Conservation (phyloP, 2,329 filamentous ascomycete genomes). For the Sphaerulina vaccinii region DNA sequence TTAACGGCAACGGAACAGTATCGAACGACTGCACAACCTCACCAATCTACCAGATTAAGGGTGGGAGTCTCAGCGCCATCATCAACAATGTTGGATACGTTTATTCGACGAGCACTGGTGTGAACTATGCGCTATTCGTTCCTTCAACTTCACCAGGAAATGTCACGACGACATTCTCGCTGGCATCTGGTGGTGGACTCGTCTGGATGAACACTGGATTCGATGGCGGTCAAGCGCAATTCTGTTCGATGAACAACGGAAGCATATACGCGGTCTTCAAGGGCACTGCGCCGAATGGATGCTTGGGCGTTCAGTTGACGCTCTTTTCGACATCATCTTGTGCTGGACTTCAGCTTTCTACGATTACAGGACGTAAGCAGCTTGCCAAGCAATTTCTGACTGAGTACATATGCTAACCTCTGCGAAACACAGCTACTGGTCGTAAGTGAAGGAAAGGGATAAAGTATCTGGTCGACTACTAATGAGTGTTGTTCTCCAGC, state of each 20-base stretch:
- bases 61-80: conserved; percentile 32
- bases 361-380: conserved; percentile 23
- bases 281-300: conserved; percentile 28
- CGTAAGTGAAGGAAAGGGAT: conserved; percentile 1
- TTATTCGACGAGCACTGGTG: conserved; percentile 31
- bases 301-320: conserved; percentile 30
- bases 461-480: not conserved
- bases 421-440: not conserved
- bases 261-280: conserved; percentile 34
- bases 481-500: not conserved
- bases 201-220: conserved; percentile 32
- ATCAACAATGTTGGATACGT: conserved; percentile 29
- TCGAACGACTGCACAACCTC: conserved; percentile 34
- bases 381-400: not conserved
- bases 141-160: conserved; percentile 29
- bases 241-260: conserved; percentile 33
- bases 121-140: conserved; percentile 28
- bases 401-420: not conserved
- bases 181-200: conserved; percentile 24
- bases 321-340: conserved; percentile 30
- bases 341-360: conserved; percentile 24
- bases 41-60: conserved; percentile 31
- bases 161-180: conserved; percentile 31
- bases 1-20: conserved; percentile 31
- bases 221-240: conserved; percentile 32